Base-by-base conservation (phyloP, 371 early-diverging fungal species). In the Mucor plumbeus region DNA sequence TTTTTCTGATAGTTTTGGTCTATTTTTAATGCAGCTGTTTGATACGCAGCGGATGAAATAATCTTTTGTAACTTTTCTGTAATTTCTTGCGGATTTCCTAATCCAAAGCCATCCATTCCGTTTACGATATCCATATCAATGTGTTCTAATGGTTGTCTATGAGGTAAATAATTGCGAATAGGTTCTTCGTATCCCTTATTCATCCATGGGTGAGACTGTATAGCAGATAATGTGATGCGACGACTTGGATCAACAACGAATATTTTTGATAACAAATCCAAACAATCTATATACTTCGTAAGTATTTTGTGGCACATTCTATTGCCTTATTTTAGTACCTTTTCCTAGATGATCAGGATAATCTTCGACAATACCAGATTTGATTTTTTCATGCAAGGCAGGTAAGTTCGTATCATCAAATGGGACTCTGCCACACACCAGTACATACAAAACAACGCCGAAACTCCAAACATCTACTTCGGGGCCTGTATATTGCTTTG, bases 401-500 rank as follows among this genome's bases (percentile, higher is more conserved):
- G 80, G 83, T 53, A 93, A 69, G 67, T 83, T 85, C 40, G 88
- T 83, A 64, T 92, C 91, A 73, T 92, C 94, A 75, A 96, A 98
- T 1, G 98, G 98, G 4, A 96, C 90, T 47, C 81, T 80, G 0
- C 97, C 97, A 59, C 89, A 88, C 0, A 94, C 85, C 69, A 96
- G 82, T 0, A 93, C 95, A 73, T 92, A 97, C 2, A 97, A 81
- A 6, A 97, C 84, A 1, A 97, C 93, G 2, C 98, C 98, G 54
- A 96, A 78, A 40, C 92, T 91, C 97, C 97, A 98, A 6, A 95
- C 86, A 72, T 98, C 98, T 17, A 95, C 91, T 63, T 93, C 95
- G 9, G 94, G 92, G 0, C 97, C 97, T 19, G 82, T 80, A 74
- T 98, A 98, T 39, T 85, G 76, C 40, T 87, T 81, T 14, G 94